Conservation (phyloP, 495 filamentous ascomycete genomes). For the Staphylotrichum longicolle region DNA sequence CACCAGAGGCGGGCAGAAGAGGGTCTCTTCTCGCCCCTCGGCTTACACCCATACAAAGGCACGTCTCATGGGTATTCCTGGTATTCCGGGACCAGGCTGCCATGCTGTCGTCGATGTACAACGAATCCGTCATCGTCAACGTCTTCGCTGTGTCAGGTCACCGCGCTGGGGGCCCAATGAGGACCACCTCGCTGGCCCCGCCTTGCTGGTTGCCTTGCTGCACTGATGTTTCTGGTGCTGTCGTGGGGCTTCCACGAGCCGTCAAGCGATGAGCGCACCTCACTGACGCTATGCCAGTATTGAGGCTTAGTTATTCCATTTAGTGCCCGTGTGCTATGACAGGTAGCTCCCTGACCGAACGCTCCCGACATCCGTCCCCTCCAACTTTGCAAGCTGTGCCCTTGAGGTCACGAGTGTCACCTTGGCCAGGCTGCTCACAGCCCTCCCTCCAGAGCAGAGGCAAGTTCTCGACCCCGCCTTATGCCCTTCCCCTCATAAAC, state of each 20-base stretch:
- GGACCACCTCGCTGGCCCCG: background rate
- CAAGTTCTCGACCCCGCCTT: slow-evolving; percentile 14
- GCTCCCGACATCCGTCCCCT: slow-evolving; percentile 6
- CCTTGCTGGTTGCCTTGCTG: slow-evolving; percentile 14
- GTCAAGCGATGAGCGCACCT: slow-evolving; percentile 7
- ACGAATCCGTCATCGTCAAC: background rate
- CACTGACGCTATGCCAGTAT: slow-evolving; percentile 29
- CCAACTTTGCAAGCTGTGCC: background rate
- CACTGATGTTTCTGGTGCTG: slow-evolving; percentile 11
- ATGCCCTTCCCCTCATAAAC: slow-evolving; percentile 11
- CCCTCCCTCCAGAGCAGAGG: slow-evolving; percentile 13
- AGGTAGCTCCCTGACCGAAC: slow-evolving; percentile 12
- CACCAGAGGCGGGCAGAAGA: background rate
- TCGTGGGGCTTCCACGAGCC: no score
- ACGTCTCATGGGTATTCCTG: background rate
- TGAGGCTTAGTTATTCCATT: slow-evolving; percentile 19
- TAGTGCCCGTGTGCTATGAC: slow-evolving; percentile 23
- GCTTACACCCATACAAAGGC: background rate
- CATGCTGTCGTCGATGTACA: background rate
- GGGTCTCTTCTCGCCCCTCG: no score
- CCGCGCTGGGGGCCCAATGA: background rate
- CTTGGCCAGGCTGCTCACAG: slow-evolving; percentile 13
- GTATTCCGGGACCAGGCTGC: no score
- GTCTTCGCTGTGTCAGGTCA: background rate
- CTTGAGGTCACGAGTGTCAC: slow-evolving; percentile 25